Base-by-base conservation (phyloP, 163 green algal genomes). In the Trebouxia gelatinosa region DNA sequence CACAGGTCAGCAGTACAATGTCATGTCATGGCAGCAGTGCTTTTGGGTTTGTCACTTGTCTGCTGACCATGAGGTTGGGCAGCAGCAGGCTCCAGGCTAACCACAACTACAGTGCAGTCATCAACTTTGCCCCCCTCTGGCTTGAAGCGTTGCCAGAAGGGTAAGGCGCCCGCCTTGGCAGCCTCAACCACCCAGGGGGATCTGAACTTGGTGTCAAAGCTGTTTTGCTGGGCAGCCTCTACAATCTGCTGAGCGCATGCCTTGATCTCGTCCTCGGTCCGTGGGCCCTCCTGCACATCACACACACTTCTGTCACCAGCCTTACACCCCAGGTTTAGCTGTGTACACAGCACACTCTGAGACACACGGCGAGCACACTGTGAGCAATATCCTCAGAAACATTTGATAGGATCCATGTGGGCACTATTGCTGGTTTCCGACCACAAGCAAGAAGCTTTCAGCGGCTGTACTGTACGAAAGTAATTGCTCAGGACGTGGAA, bases 31-130 rank as follows among this genome's bases (percentile, higher is more conserved):
- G n/a, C n/a, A n/a, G n/a, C n/a, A n/a, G n/a, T n/a, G n/a, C n/a
- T n/a, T n/a, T n/a, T n/a, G n/a, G n/a, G n/a, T n/a, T n/a, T n/a
- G n/a, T n/a, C n/a, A n/a, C n/a, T n/a, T n/a, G n/a, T n/a, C n/a
- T n/a, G n/a, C n/a, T n/a, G n/a, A n/a, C n/a, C n/a, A n/a, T n/a
- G n/a, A n/a, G n/a, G n/a, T n/a, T n/a, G n/a, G n/a, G 35, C 68
- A 46, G 29, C 26, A 28, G 43, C 68, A 21, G 70, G 59, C 61
- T 86, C 80, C 34, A 97, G 82, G 35, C 88, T 84, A 5, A 81
- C 87, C 7, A 98, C 90, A 6, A 98, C 78, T 1, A 92, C 93
- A 0, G 93, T 98, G 71, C 96, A 94, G 89, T 98, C 94, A 50
- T 98, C 94, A 75, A 90, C 80, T 82, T 98, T 98, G 62, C 94